Evolutionary conservation across 805 yeast species (phyloP).

Genomic region (Saccharomyces kudriavzevii): DNA sequence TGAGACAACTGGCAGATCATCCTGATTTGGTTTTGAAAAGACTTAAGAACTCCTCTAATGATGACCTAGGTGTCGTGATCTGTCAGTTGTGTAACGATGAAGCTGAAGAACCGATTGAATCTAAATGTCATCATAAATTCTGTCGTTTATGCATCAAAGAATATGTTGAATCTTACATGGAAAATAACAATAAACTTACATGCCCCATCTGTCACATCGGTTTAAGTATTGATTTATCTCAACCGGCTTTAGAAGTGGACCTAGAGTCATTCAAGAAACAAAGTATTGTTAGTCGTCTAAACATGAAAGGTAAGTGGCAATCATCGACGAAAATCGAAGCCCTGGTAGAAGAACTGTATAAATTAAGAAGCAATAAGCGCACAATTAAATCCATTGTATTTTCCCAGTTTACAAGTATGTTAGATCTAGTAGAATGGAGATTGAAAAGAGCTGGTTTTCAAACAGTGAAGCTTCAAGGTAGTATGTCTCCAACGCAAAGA

Average conservation of each 20-base stretch:
- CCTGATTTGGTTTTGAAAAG: conserved; percentile 88
- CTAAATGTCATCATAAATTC: conserved; percentile 88
- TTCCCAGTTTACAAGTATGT: conserved; percentile 94
- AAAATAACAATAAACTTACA: conserved; percentile 48
- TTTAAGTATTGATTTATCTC: conserved; percentile 79
- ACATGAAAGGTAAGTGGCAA: conserved; percentile 82
- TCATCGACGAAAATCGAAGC: conserved; percentile 97
- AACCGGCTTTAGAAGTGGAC: conserved; percentile 69
- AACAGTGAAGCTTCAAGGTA: conserved; percentile 90
- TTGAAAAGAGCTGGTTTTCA: conserved; percentile 88
- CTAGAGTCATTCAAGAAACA: conserved; percentile 44
- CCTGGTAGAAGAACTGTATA: conserved; percentile 83
- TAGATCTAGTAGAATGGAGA: conserved; percentile 94
- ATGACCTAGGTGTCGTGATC: conserved; percentile 45
- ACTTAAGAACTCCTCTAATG: conserved; percentile 36
- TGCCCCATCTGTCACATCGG: conserved; percentile 98
- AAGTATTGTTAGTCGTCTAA: conserved; percentile 78
- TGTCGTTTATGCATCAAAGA: conserved; percentile 90
- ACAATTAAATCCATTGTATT: conserved; percentile 95
- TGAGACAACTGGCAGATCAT: conserved; percentile 97
- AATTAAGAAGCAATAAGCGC: conserved; percentile 72
- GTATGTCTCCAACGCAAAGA: conserved; percentile 93
- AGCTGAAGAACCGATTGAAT: conserved; percentile 94
- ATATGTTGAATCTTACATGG: conserved; percentile 71
- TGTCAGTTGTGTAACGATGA: conserved; percentile 96